A percentile compares a stretch with the other conserved stretches of the same genome.
phyloP scores from a whole-genome alignment of 768 basidiomycete genomes.

The Mycena maculata region DNA sequence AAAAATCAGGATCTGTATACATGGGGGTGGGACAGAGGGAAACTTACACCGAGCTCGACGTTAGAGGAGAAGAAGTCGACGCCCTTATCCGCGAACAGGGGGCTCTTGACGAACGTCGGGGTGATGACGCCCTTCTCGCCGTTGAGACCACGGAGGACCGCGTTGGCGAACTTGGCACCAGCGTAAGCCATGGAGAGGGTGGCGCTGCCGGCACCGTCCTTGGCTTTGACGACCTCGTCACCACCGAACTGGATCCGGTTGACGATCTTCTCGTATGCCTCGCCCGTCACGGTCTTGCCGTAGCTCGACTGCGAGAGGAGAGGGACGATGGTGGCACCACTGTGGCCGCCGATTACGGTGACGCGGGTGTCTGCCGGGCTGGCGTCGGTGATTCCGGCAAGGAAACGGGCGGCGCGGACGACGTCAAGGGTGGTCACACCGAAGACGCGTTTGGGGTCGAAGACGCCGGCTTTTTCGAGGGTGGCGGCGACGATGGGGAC shows the following conservation, averaged over 20 bases:
- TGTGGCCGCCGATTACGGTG: constrained; percentile 95
- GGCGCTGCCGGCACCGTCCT: constrained; percentile 94
- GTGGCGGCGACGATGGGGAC: constrained; percentile 96
- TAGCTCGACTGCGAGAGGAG: constrained; percentile 85
- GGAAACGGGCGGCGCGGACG: constrained; percentile 94
- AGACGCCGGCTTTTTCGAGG: constrained; percentile 92
- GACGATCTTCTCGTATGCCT: constrained; percentile 81
- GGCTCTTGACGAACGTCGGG: constrained; percentile 91
- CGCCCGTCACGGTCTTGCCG: constrained; percentile 80
- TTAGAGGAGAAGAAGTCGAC: constrained; percentile 95
- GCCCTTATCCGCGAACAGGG: constrained; percentile 85
- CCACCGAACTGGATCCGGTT: constrained; percentile 97
- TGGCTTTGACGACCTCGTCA: constrained; percentile 98
- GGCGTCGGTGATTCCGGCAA: constrained; percentile 73
- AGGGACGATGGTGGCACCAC: constrained; percentile 96
- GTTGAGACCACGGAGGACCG: constrained; percentile 85
- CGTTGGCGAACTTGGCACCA: constrained; percentile 89
- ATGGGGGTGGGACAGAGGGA: constrained; percentile 36
- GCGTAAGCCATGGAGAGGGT: constrained; percentile 97
- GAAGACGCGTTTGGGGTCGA: constrained; percentile 89
- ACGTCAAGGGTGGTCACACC: constrained; percentile 99
- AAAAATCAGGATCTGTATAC: constrained; percentile 21
- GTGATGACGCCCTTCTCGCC: constrained; percentile 90
- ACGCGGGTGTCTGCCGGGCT: constrained; percentile 76
- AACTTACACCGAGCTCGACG: constrained; percentile 91